Base-by-base conservation (phyloP, 2,329 filamentous ascomycete genomes). In the Alternaria gaisen region DNA sequence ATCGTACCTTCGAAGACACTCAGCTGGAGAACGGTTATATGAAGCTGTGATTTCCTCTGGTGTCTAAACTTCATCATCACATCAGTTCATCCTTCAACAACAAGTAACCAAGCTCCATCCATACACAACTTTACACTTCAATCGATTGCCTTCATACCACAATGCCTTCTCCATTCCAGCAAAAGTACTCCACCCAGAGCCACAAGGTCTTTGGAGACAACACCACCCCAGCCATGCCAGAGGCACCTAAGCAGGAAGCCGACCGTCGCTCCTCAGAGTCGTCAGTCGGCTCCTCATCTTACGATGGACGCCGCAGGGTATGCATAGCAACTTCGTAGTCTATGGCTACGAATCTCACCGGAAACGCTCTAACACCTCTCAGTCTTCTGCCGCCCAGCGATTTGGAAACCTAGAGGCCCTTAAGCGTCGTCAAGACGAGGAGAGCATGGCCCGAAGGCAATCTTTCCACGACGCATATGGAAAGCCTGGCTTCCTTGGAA, bases 161-260 rank as follows among this genome's bases (percentile, higher is more conserved):
- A 14, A 79, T 79, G 77, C 74, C 77, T 63, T 77, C 74, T 46
- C 75, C 76, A 62, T 74, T 79, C 59, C 74, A 78, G 51, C 76
- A 79, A 55, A 79, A 79, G 53, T 78, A 78, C 61, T 73, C 75
- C 30, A 68, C 69, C 16, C 76, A 79, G 48, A 74, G 53, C 42
- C 72, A 78, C 64, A 77, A 70, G 53, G 24, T 71, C 20, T 78
- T 74, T 44, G 72, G 67, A 44, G 69, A 74, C 28, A 71, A 70
- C 54, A 68, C 66, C 8, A 59, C 63, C 5, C 71, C 73, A 48
- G 56, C 62, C 10, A 77, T 77, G 73, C 74, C 76, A n/a, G 74
- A 76, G 20, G 73, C 58, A 20, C 71, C 73, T 3, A 76, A 75
- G 58, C 61, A 76, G 52, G 67, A 77, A 12, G 60, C 64, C 10